Conservation (phyloP, 2,329 filamentous ascomycete genomes). For the Aureobasidium zeae region DNA sequence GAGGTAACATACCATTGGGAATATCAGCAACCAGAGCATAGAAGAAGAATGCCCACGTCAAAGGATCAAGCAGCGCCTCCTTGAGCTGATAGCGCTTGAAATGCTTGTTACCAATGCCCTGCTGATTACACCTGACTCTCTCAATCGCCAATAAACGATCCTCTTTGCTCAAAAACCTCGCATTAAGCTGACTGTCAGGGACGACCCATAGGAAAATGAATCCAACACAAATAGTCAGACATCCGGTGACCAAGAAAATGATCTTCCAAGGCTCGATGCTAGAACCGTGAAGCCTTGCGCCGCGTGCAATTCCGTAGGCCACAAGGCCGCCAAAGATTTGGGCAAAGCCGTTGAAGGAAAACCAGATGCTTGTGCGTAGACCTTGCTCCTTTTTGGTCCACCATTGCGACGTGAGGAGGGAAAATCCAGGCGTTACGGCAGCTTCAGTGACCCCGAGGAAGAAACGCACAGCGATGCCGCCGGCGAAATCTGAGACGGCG, state of each 20-base stretch:
- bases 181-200: slow-evolving; percentile 54
- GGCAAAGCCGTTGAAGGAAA: slow-evolving; percentile 56
- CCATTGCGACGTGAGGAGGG: slow-evolving; percentile 59
- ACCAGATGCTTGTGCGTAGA: slow-evolving; percentile 56
- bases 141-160: slow-evolving; percentile 62
- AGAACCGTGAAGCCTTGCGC: slow-evolving; percentile 46
- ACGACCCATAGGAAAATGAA: slow-evolving; percentile 37
- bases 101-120: slow-evolving; percentile 61
- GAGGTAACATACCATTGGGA: slow-evolving; percentile 50
- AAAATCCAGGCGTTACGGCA: slow-evolving; percentile 60
- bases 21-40: slow-evolving; percentile 49
- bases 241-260: slow-evolving; percentile 38
- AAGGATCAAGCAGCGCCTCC: slow-evolving; percentile 48
- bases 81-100: slow-evolving; percentile 59
- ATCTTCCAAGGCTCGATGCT: slow-evolving; percentile 58
- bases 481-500: slow-evolving; percentile 49
- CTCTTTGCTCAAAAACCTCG: slow-evolving; percentile 52
- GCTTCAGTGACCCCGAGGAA: slow-evolving; percentile 61
- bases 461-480: slow-evolving; percentile 56
- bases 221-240: slow-evolving; percentile 35
- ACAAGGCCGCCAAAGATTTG: slow-evolving; percentile 55
- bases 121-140: slow-evolving; percentile 63
- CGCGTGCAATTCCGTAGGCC: slow-evolving; percentile 54
- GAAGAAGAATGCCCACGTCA: slow-evolving; percentile 53
- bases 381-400: slow-evolving; percentile 63